Percentiles rank a stretch among this genome's conserved stretches.
phyloP scores from a whole-genome alignment of 768 basidiomycete genomes.

The Mycena amicta region DNA sequence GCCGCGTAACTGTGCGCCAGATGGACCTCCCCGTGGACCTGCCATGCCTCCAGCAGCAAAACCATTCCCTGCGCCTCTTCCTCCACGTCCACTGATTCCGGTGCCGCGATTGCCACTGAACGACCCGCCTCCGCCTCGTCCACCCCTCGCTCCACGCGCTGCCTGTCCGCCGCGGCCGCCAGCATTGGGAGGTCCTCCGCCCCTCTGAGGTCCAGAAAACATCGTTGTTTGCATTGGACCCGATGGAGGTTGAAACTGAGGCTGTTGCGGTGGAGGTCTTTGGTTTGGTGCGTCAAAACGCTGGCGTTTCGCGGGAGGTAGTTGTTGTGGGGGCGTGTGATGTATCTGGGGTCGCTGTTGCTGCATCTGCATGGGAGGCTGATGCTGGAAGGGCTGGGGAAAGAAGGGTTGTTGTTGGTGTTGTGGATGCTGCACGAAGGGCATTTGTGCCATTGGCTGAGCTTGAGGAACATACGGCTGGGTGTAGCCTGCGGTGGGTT shows the following conservation, averaged over 20 bases:
- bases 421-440: constrained; percentile 50
- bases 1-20: constrained; percentile 56
- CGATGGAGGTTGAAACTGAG: constrained; percentile 64
- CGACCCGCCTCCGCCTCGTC: constrained; percentile 46
- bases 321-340: constrained; percentile 74
- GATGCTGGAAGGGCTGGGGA: constrained; percentile 41
- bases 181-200: constrained; percentile 32
- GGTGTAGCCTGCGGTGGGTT: constrained; percentile 65
- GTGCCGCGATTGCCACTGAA: constrained; percentile 36
- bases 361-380: constrained; percentile 49
- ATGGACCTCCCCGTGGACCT: constrained; percentile 38
- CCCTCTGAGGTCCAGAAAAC: constrained; percentile 37
- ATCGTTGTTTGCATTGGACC: constrained; percentile 44
- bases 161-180: constrained; percentile 44
- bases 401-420: constrained; percentile 46
- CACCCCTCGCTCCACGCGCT: too few species aligned
- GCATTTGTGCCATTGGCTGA: constrained; percentile 48
- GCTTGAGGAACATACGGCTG: constrained; percentile 70
- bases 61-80: constrained; percentile 40
- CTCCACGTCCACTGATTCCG: constrained; percentile 48
- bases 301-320: constrained; percentile 91
- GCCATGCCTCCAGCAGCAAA: constrained; percentile 40
- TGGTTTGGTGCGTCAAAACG: constrained; percentile 81
- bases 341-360: constrained; percentile 53
- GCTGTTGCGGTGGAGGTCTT: constrained; percentile 47